phyloP scores from a whole-genome alignment of 495 filamentous ascomycete genomes.

The Sordaria brevicollis region DNA sequence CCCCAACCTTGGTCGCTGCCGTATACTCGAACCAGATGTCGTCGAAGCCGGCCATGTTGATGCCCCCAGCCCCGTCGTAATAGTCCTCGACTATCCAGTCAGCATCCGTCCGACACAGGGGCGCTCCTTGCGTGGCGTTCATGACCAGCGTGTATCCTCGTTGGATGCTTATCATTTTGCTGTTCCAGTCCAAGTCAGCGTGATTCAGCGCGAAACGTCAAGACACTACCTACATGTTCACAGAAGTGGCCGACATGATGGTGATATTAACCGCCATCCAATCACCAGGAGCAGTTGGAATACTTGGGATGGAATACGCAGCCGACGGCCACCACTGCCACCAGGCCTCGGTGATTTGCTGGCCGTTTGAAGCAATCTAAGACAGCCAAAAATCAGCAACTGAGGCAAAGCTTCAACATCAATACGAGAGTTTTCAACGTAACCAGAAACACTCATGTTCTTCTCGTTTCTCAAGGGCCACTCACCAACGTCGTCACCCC shows the following conservation, averaged over 20 bases:
- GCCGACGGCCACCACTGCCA: slow-evolving; percentile 54
- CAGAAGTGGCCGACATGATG: slow-evolving; percentile 31
- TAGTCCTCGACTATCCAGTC: slow-evolving; percentile 34
- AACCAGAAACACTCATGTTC: neutral
- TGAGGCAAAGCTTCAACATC: neutral
- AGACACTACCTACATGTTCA: slow-evolving; percentile 23
- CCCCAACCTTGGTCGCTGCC: slow-evolving; percentile 10
- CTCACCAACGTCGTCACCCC: slow-evolving; percentile 22
- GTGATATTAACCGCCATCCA: slow-evolving; percentile 42
- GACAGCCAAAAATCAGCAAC: neutral
- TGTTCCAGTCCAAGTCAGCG: neutral
- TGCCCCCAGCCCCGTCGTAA: slow-evolving; percentile 14
- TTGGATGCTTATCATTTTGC: slow-evolving; percentile 33
- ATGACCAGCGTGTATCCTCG: slow-evolving; percentile 39
- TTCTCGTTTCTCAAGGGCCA: neutral
- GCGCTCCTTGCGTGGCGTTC: slow-evolving; percentile 25
- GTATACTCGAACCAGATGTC: slow-evolving; percentile 27
- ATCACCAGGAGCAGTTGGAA: slow-evolving; percentile 44
- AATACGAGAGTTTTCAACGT: neutral
- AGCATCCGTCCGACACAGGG: slow-evolving; percentile 21
- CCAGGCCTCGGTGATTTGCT: slow-evolving; percentile 36
- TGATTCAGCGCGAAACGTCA: neutral
- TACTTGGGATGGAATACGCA: slow-evolving; percentile 36
- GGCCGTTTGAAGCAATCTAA: slow-evolving; percentile 19
- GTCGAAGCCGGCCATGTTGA: slow-evolving; percentile 23